Evolutionary conservation across 495 filamentous ascomycete species (phyloP), one percentile per base, ranked within the genome.

Genomic region (Pseudotulostoma volvatum): DNA sequence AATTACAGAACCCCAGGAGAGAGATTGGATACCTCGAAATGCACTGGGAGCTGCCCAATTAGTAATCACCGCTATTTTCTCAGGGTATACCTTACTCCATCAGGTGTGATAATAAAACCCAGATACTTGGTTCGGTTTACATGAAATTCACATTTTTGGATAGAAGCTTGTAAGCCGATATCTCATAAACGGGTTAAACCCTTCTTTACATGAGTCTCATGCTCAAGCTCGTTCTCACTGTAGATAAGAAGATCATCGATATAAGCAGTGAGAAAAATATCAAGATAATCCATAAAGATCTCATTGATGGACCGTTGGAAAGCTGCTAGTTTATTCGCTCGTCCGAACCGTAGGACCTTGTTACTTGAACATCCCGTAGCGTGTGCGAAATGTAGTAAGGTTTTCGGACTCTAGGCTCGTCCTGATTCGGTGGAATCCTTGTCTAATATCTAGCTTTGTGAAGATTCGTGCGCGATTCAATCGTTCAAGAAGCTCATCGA

Each of bases 401-500:
- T 54, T 39, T 15, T 60, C 31, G 43, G 46, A 11, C 28, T 44
- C 34, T 44, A 9, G 13, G 44, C 18, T 13, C 16, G 56, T 58
- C 0, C 48, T 31, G 0, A 73, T 49, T 2, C 46, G 31, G 34
- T 71, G 47, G 33, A 62, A 70, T 1, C 51, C 58, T 20, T 55
- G 33, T 2, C 49, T 44, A 7, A 70, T 52, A 45, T 73, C 57
- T 0, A 74, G 31, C 42, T 68, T 69, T 0, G 50, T 73, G 37
- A 63, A 71, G 19, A 52, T 48, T 31, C 44, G 56, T 1, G 51
- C 49, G 23, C 41, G 42, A 0, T 13, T 18, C 0, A 73, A 17
- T 0, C 43, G 15, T n/a, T 46, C 18, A 1, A 71, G 33, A 0
- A 54, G 50, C 37, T 74, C 55, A 11, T 64, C 32, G 16, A 71